phyloP scores from a whole-genome alignment of 2,329 filamentous ascomycete species.

The Colletotrichum horii region DNA sequence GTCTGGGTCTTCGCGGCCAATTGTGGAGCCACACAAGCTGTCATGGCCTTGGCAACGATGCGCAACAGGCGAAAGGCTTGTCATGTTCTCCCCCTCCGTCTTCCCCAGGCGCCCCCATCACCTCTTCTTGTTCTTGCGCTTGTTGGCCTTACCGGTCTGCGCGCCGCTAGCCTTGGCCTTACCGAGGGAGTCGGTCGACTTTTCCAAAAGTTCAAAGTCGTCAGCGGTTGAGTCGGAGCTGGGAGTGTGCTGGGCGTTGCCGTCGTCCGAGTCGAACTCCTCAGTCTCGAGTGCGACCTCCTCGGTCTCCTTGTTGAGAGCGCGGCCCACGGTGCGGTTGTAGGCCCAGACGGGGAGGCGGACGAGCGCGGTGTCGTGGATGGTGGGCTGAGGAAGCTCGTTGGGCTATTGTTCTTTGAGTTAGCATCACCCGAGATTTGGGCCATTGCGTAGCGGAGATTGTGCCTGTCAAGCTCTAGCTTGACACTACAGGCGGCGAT shows the following conservation, averaged over 20 bases:
- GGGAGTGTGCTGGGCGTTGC: conserved; percentile 57
- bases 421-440: conserved; percentile 23
- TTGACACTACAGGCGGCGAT: not conserved
- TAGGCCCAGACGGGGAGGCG: conserved; percentile 79
- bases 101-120: conserved; percentile 30
- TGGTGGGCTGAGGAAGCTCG: conserved; percentile 77
- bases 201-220: conserved; percentile 68
- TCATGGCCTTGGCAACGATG: not conserved
- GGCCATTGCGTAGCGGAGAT: not conserved
- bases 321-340: conserved; percentile 57
- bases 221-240: conserved; percentile 63
- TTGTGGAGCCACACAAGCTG: not conserved
- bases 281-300: conserved; percentile 40
- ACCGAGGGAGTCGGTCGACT: conserved; percentile 60
- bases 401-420: conserved; percentile 60
- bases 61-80: not conserved
- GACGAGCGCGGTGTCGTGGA: conserved; percentile 83
- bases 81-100: not conserved
- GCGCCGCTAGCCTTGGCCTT: conserved; percentile 56
- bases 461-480: not conserved
- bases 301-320: conserved; percentile 43
- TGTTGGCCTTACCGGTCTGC: conserved; percentile 54
- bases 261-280: conserved; percentile 48
- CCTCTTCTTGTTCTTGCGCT: conserved; percentile 61
- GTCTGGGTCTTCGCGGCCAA: not conserved